Evolutionary conservation across 2,329 filamentous ascomycete species (phyloP).

Genomic region (Monilinia laxa): DNA sequence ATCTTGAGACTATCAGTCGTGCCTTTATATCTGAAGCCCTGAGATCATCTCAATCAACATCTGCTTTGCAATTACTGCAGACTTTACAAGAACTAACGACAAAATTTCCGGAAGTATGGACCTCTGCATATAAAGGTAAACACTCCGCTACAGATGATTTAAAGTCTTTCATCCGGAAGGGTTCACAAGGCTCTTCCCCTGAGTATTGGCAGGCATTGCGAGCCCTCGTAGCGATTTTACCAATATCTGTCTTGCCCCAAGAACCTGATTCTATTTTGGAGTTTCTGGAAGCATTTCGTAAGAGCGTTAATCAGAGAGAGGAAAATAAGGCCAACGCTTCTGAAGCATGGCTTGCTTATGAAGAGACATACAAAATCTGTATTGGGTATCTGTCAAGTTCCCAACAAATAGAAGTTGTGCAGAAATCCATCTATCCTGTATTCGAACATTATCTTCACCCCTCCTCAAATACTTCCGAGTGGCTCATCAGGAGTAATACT

Average conservation of each 20-base stretch:
- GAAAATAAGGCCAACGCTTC: constrained; percentile 69
- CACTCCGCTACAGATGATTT: constrained; percentile 58
- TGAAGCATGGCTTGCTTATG: constrained; percentile 73
- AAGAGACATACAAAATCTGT: constrained; percentile 60
- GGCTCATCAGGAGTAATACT: constrained; percentile 30
- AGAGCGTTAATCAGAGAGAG: constrained; percentile 70
- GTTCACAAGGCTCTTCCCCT: constrained; percentile 73
- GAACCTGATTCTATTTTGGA: constrained; percentile 55
- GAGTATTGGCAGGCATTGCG: constrained; percentile 72
- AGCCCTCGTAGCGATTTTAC: constrained; percentile 58
- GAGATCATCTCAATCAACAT: constrained; percentile 69
- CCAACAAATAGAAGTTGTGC: constrained; percentile 47
- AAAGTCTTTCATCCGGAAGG: constrained; percentile 72
- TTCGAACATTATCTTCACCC: constrained; percentile 52
- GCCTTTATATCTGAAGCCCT: constrained; percentile 72
- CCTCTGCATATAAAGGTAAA: constrained; percentile 54
- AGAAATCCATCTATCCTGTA: constrained; percentile 54
- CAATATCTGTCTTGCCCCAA: constrained; percentile 54
- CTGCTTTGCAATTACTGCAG: constrained; percentile 68
- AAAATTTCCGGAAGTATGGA: constrained; percentile 71
- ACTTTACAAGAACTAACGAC: constrained; percentile 66
- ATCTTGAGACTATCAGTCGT: constrained; percentile 53
- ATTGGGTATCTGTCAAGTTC: constrained; percentile 47
- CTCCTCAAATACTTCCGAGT: constrained; percentile 26
- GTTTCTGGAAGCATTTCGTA: constrained; percentile 66